A percentile compares a stretch with the other conserved stretches of the same genome.
Conservation (phyloP, 2,329 filamentous ascomycete species). For the Dothiorella sarmentorum region DNA sequence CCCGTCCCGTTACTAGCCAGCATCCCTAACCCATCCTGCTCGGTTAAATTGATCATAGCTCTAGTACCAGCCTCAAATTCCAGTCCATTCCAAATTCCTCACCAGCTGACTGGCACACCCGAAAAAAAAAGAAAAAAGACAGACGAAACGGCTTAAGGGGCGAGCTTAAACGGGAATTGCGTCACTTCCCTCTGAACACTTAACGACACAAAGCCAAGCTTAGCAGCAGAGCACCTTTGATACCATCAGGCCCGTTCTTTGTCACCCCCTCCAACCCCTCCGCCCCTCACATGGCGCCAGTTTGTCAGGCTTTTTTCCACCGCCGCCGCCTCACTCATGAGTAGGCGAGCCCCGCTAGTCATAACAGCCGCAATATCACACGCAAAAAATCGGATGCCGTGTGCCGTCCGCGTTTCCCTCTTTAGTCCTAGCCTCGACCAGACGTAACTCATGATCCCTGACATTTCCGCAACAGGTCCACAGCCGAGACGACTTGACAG, state of each 20-base stretch:
- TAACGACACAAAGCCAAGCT: not conserved
- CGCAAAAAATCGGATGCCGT: too few species aligned
- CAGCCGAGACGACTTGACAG: not conserved
- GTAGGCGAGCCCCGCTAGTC: too few species aligned
- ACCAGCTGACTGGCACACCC: not conserved
- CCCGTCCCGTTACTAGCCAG: not conserved
- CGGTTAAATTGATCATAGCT: too few species aligned
- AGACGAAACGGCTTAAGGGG: conserved; percentile 2
- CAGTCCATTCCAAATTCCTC: not conserved
- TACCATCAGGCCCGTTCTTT: not conserved
- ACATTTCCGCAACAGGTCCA: not conserved
- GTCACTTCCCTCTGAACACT: not conserved
- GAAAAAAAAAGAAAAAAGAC: too few species aligned
- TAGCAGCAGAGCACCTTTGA: not conserved
- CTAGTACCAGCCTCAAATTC: too few species aligned
- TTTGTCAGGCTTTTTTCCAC: too few species aligned
- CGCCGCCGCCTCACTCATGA: too few species aligned
- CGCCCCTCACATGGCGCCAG: not conserved
- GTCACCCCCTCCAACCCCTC: too few species aligned
- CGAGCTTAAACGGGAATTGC: not conserved
- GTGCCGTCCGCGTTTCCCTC: too few species aligned
- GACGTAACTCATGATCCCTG: not conserved
- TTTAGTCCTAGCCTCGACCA: too few species aligned
- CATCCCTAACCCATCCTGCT: too few species aligned
- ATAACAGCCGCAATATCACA: too few species aligned